Evolutionary conservation across 2,329 filamentous ascomycete species (phyloP), one percentile per base, ranked within the genome.

Genomic region (Stachybotrys chartarum): DNA sequence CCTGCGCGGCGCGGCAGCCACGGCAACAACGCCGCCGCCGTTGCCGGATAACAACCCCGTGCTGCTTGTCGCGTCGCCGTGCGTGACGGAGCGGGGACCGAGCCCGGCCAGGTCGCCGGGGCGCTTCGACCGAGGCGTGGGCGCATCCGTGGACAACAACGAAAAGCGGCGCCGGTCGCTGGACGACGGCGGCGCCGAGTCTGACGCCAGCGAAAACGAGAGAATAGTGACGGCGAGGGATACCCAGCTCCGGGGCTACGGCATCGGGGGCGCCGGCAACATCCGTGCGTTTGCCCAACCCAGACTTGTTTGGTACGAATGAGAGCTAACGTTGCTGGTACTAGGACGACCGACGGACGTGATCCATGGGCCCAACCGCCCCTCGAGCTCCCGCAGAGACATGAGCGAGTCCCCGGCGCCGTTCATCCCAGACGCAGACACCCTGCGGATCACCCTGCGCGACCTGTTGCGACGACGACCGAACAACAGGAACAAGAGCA

Each of bases 261-360:
- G 72, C 16, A 74, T 74, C 44, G 72, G 72, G 3, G 72, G 71
- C 2, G 67, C 66, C 14, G 70, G 71, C 0, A 74, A 75, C 55
- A 74, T 74, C 14, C 65, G 71, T 73, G 55, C 60, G 70, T 30
- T 8, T 17, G 45, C 45, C 45, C 47, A 18, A 7, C 18, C 7
- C n/a, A 10, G 8, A 24, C 14, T 7, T 30, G 18, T 24, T 6
- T 8, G 16, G 1, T 24, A 30, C 6, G 4, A 7, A 50, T 68
- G 39, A 16, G 18, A 16, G 16, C 30, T 42, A 17, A 49, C 0
- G 11, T 49, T n/a, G n/a, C 6, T 24, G 24, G 24, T 24, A 24
- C 11, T 24, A 64, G 63, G 62, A 10, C 61, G 64, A 7, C 58
- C 61, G 11, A 65, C 60, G 10, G 64, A 66, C 31, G 60, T 63